phyloP scores from a whole-genome alignment of 2,329 filamentous ascomycete genomes.

The Pseudofabraea citricarpa region DNA sequence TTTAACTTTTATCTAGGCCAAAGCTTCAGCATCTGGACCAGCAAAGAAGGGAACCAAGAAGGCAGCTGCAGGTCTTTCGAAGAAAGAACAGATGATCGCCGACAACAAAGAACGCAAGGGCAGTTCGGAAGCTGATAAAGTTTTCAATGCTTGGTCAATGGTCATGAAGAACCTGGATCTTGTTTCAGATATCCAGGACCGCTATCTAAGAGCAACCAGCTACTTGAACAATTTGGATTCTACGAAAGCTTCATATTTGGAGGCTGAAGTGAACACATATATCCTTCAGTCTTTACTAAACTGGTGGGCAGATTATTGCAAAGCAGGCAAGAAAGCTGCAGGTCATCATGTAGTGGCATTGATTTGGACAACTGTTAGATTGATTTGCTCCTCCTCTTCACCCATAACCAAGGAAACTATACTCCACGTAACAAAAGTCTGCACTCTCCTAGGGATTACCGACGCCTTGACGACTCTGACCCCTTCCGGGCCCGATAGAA shows the following conservation, averaged over 20 bases:
- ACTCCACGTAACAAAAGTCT: constrained; percentile 27
- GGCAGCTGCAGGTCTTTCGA: constrained; percentile 32
- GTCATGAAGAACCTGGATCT: constrained; percentile 24
- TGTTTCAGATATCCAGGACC: constrained; percentile 22
- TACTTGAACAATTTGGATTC: constrained; percentile 26
- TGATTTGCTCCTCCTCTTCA: constrained; percentile 31
- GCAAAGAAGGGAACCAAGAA: constrained; percentile 30
- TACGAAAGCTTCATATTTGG: constrained; percentile 21
- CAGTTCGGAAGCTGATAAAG: constrained; percentile 24
- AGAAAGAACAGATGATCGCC: constrained; percentile 28
- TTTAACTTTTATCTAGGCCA: not conserved
- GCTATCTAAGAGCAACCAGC: constrained; percentile 21
- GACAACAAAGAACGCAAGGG: constrained; percentile 26
- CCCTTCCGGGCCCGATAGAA: constrained; percentile 26
- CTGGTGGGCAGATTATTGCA: constrained; percentile 41
- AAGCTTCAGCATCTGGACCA: no score
- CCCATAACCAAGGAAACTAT: constrained; percentile 37
- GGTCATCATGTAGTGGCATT: constrained; percentile 38
- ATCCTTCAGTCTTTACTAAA: constrained; percentile 42
- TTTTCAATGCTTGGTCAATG: constrained; percentile 24
- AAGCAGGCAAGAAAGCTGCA: constrained; percentile 25
- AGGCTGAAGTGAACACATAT: constrained; percentile 35
- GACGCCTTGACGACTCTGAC: constrained; percentile 21
- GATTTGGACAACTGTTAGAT: constrained; percentile 38
- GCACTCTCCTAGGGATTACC: constrained; percentile 28